These are phyloP conservation scores for Huntiella bhutanensis DNA, from an alignment of 2,329 filamentous ascomycete species.

Conservation along the genomic window DNA sequence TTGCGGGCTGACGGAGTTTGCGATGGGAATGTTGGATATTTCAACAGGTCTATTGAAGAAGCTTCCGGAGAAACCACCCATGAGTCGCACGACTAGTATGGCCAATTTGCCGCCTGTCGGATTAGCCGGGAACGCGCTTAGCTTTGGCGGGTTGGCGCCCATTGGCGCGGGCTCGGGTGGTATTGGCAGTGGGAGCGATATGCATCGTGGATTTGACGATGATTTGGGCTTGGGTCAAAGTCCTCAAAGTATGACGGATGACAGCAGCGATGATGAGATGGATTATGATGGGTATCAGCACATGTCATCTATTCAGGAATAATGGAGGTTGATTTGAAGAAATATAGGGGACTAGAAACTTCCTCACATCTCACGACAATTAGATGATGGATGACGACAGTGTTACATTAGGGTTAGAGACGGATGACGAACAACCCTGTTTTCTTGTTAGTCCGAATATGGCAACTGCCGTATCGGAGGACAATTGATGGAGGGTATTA, in stretches of 20 bases:
- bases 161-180: conserved; percentile 12
- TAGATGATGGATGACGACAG: background rate
- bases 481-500: background rate
- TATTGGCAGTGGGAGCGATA: conserved; percentile 21
- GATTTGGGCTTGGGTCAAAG: conserved; percentile 22
- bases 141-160: conserved; percentile 1
- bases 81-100: conserved; percentile 35
- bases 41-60: conserved; percentile 49
- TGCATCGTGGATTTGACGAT: conserved; percentile 20
- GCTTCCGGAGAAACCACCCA: conserved; percentile 50
- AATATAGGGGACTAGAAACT: no score
- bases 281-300: conserved; percentile 22
- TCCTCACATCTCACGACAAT: background rate
- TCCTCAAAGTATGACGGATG: conserved; percentile 27
- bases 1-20: conserved; percentile 43
- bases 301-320: conserved; percentile 8
- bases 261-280: conserved; percentile 37
- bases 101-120: conserved; percentile 22
- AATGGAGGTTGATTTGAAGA: background rate
- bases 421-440: background rate
- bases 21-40: conserved; percentile 61
- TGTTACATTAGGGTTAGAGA: background rate
- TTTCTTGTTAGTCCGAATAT: no score
- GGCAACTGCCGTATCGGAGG: no score
- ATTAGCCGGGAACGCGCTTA: conserved; percentile 3